Conservation (phyloP, 1,284 basidiomycete genomes). For the Rhodotorula mucilaginosa region DNA sequence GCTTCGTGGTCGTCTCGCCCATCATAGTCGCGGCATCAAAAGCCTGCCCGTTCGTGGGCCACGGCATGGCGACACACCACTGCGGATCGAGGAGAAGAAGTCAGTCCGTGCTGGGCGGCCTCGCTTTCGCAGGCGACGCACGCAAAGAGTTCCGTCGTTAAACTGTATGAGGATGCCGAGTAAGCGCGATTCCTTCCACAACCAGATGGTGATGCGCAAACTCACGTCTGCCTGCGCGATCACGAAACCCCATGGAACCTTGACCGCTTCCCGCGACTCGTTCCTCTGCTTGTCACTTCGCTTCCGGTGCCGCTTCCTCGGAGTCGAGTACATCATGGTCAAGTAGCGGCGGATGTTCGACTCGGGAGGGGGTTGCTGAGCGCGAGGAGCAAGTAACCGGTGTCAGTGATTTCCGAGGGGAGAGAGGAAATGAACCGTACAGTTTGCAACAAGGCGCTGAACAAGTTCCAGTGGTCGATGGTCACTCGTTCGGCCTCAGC, state of each 20-base stretch:
- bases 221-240: conserved; percentile 20
- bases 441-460: background rate
- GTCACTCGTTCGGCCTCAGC: conserved; percentile 17
- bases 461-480: conserved; percentile 20
- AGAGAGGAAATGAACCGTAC: background rate
- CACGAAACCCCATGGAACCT: conserved; percentile 10
- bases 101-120: background rate
- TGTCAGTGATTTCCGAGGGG: too few relatives aligned
- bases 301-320: conserved; percentile 1
- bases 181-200: too few relatives aligned
- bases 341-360: conserved; percentile 11
- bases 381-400: background rate
- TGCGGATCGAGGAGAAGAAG: background rate
- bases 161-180: background rate
- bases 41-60: conserved; percentile 15
- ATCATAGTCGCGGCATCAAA: conserved; percentile 21
- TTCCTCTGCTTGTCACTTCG: background rate
- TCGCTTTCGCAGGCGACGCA: background rate
- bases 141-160: conserved; percentile 5
- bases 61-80: conserved; percentile 24
- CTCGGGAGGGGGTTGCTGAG: background rate
- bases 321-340: conserved; percentile 14
- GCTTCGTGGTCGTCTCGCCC: conserved; percentile 15
- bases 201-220: background rate
- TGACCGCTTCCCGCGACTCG: background rate